Evolutionary conservation across 306 rosid genomes (phyloP).

Genomic region (Rosa lucieae): DNA sequence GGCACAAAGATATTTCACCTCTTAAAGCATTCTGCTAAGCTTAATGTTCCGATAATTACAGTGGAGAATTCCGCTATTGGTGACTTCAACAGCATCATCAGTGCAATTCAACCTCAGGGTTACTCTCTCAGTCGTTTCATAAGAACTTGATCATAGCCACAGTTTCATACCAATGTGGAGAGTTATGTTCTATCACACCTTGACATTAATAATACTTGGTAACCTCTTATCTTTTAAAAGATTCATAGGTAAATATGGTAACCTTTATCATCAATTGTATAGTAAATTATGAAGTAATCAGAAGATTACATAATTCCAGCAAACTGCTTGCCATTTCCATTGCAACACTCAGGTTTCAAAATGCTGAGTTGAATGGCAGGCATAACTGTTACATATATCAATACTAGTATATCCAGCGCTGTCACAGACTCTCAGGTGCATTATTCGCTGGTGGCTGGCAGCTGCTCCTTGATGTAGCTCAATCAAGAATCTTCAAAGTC

Average conservation of each 20-base stretch:
- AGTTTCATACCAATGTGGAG: neutral
- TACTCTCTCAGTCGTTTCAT: neutral
- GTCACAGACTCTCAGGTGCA: constrained; percentile 8
- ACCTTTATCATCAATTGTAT: constrained; percentile 6
- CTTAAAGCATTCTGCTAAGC: neutral
- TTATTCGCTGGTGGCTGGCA: constrained; percentile 3
- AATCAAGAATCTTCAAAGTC: constrained; percentile 22
- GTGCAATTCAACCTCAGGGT: constrained; percentile 16
- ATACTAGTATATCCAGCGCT: constrained; percentile 1
- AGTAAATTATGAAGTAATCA: neutral
- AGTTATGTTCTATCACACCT: neutral
- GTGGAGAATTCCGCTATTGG: neutral
- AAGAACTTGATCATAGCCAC: neutral
- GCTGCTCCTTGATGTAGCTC: constrained; percentile 4
- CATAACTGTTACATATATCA: constrained; percentile 16
- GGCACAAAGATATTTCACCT: constrained; percentile 2
- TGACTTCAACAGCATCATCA: neutral
- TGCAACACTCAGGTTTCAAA: constrained; percentile 39
- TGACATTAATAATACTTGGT: neutral
- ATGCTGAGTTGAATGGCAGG: constrained; percentile 35
- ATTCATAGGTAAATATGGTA: neutral
- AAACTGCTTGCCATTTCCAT: constrained; percentile 30
- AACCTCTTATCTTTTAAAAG: neutral
- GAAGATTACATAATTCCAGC: constrained; percentile 15
- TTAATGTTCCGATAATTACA: neutral